Base-by-base conservation (phyloP, 176 grass and related monocot species). In the Juncus inflexus region DNA sequence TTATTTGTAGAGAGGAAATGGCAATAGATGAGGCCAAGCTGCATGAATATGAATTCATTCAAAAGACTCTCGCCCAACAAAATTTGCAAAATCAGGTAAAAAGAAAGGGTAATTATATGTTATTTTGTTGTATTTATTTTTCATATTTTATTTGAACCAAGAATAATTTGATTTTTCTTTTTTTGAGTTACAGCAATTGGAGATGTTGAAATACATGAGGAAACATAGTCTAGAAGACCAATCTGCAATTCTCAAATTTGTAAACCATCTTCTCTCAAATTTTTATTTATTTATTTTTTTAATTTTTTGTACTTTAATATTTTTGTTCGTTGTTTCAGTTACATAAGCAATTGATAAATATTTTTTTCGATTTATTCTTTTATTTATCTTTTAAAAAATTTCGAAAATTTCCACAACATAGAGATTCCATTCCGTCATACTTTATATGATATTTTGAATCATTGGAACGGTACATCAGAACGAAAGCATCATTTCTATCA, bases 11-110 rank as follows among this genome's bases (percentile, higher is more conserved):
- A 80, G 90, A 95, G 80, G 85, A 95, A 70, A 83, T 83, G 42
- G 82, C 85, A 68, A 95, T 89, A 78, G 85, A 95, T 80, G 82
- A 95, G 74, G 85, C 82, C 7, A 84, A 95, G 73, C 76, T 89
- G 76, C 68, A 75, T 11, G 64, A 72, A 61, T 52, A 72, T 80
- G 85, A 86, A 12, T 83, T 89, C 55, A 57, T 64, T 42, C 85
- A 83, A 74, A 95, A 95, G 72, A 61, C 87, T 37, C 60, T 56
- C 19, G 61, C 52, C 77, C 81, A 86, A 60, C 75, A 83, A 40
- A 69, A 74, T 69, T 19, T 80, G 13, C 85, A 95, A 68, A 63
- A 89, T 58, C 73, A 89, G 85, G 90, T 88, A 42, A 80, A 47
- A 47, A 36, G n/a, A 67, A 49, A 35, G 35, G 13, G 2, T 41